Base-by-base conservation (phyloP, 257 asterid genomes). In the Ehretia macrophylla region DNA sequence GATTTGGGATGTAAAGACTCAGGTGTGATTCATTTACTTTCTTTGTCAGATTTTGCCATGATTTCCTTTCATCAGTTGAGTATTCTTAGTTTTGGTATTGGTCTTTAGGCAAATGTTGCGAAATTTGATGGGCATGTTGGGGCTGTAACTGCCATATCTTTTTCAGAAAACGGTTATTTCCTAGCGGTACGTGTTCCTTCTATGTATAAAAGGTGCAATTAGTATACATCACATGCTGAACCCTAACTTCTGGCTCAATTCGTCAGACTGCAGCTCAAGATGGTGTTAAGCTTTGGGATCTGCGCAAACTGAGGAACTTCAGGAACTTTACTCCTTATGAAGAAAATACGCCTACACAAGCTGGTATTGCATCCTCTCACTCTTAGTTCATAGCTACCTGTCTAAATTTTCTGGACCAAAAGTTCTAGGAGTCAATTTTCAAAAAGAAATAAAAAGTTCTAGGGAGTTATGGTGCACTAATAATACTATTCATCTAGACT, bases 1-100 rank as follows among this genome's bases (percentile, higher is more conserved):
- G 87, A 89, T 93, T 58, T 93, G 99, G 99, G 99, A 93, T 82
- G 99, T 93, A 22, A 93, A 93, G 75, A 86, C 80, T 78, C 97
- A 93, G 96, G 99, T 93, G 63, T n/a, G 70, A 37, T 38, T 14
- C 58, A 8, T 21, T 59, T 18, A 48, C 18, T 51, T 42, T 23
- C 18, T 11, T 23, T 65, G 32, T 27, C 44, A 5, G 5, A 22
- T 19, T 22, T 66, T 22, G 4, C 38, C 27, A 12, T 64, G 4
- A 35, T 48, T 45, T 63, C 22, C 17, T 21, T 45, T 10, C 50
- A 55, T 51, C 5, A 47, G 58, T 22, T 13, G 10, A 46, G 54
- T 32, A 23, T 17, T 50, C 45, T 55, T 10, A 8, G 32, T 49
- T 16, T 54, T 16, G 46, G 52, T 21, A 5, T 2, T 49, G 11